Percentiles rank a stretch among this genome's conserved stretches.
phyloP scores from a whole-genome alignment of 352 stramenopile species.

The Hyphochytrium catenoides region DNA sequence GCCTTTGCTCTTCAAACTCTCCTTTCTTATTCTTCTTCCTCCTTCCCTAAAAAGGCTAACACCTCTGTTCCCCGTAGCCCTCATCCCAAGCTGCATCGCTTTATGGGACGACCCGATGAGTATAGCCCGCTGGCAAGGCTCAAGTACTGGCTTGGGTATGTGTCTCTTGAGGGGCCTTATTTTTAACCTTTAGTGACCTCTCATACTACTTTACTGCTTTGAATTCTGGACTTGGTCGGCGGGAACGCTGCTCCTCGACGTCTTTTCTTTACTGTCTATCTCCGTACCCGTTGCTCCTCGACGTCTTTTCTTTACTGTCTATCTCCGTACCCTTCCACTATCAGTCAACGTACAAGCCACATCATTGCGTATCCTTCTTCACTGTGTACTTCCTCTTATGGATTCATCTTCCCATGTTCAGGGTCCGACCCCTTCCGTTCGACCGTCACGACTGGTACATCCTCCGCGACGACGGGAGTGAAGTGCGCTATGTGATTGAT shows the following conservation, averaged over 20 bases:
- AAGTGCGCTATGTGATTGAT: conserved; percentile 93
- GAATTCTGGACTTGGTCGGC: no score
- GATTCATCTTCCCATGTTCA: not conserved
- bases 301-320: no score
- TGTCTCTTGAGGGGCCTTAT: no score
- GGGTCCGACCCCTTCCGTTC: conserved; percentile 34
- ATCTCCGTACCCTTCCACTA: no score
- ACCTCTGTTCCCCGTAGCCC: conserved; percentile 7
- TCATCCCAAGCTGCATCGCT: conserved; percentile 80
- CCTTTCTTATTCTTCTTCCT: no score
- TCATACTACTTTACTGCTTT: no score
- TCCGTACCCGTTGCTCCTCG: no score
- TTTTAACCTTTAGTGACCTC: no score
- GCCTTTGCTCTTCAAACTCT: not conserved
- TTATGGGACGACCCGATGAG: conserved; percentile 85
- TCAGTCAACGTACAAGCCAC: no score
- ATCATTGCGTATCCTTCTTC: no score
- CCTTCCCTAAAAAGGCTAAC: conserved; percentile 1
- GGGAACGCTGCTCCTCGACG: no score
- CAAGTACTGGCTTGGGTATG: conserved; percentile 52
- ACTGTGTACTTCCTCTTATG: not conserved
- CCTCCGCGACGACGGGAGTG: conserved; percentile 17
- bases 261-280: no score
- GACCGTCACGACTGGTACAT: conserved; percentile 64
- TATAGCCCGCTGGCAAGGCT: conserved; percentile 78